These are phyloP conservation scores for Thielaviopsis ethacetica DNA, from an alignment of 2,329 filamentous ascomycete species.

Conservation along the genomic window DNA sequence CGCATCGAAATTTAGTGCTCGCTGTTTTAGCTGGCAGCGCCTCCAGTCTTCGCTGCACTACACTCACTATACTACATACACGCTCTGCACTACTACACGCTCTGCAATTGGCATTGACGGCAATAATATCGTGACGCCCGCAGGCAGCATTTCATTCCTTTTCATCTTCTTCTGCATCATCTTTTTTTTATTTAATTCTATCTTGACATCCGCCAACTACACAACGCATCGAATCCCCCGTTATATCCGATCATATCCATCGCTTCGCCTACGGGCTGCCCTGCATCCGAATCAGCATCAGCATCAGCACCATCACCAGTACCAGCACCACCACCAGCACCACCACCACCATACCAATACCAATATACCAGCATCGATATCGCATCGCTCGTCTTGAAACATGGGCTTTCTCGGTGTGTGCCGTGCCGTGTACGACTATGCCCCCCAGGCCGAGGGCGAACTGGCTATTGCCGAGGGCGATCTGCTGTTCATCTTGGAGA, in stretches of 20 bases:
- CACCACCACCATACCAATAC: too few relatives aligned
- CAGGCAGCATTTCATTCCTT: neutral
- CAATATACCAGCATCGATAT: neutral
- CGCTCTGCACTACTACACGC: too few relatives aligned
- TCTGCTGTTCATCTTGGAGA: conserved; percentile 74
- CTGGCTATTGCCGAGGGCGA: conserved; percentile 74
- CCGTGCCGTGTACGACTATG: conserved; percentile 84
- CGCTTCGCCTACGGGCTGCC: too few relatives aligned
- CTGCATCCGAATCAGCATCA: too few relatives aligned
- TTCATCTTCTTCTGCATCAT: neutral
- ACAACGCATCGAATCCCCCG: too few relatives aligned
- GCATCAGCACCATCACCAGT: too few relatives aligned
- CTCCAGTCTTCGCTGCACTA: neutral
- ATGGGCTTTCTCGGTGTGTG: conserved; percentile 93
- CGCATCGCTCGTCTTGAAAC: neutral
- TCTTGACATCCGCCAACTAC: neutral
- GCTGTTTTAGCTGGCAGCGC: neutral
- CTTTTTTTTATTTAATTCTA: neutral
- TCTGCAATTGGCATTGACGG: neutral
- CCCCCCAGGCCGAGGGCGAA: conserved; percentile 72
- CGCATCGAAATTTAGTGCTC: neutral
- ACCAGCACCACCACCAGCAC: too few relatives aligned
- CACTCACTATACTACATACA: too few relatives aligned
- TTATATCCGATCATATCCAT: too few relatives aligned
- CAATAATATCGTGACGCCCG: neutral